Percentiles rank a stretch among this genome's conserved stretches.
phyloP scores from a whole-genome alignment of 345 rosid species.

The Hypericum perforatum region DNA sequence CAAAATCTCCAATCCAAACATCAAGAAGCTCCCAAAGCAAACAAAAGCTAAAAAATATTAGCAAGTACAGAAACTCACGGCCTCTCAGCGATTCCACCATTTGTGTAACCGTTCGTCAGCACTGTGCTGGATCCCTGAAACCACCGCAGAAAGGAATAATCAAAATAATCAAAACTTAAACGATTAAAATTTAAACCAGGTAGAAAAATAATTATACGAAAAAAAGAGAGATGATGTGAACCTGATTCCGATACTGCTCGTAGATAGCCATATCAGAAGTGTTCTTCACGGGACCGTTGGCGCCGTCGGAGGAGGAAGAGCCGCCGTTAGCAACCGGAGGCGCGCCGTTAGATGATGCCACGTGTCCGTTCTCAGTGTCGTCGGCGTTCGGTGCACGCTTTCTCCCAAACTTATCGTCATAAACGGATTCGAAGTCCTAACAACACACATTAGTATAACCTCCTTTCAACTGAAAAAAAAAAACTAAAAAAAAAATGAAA shows the following conservation, averaged over 20 bases:
- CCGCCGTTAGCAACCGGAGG: constrained; percentile 23
- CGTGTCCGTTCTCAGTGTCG: constrained; percentile 22
- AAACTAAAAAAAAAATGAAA: background rate
- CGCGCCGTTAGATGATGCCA: constrained; percentile 13
- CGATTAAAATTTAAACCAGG: background rate
- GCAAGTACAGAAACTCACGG: constrained; percentile 40
- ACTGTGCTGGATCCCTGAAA: constrained; percentile 35
- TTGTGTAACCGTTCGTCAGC: constrained; percentile 29
- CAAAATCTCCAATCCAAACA: background rate
- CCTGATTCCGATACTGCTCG: constrained; percentile 62
- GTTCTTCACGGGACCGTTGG: constrained; percentile 36
- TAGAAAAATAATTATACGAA: background rate
- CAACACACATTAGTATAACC: constrained; percentile 19
- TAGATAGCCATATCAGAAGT: constrained; percentile 54
- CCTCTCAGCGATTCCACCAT: constrained; percentile 40
- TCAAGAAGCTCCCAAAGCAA: background rate
- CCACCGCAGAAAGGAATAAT: constrained; percentile 5
- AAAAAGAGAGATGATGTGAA: constrained; percentile 6
- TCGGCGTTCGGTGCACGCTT: constrained; percentile 40
- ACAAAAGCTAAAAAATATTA: background rate
- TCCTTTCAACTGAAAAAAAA: constrained; percentile 28
- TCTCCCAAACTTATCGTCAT: constrained; percentile 90
- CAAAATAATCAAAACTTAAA: background rate
- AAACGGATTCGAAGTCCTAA: constrained; percentile 69
- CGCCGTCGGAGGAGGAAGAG: constrained; percentile 9